These are phyloP conservation scores for Alternaria infectoria DNA, from an alignment of 2,329 filamentous ascomycete genomes.

Conservation along the genomic window DNA sequence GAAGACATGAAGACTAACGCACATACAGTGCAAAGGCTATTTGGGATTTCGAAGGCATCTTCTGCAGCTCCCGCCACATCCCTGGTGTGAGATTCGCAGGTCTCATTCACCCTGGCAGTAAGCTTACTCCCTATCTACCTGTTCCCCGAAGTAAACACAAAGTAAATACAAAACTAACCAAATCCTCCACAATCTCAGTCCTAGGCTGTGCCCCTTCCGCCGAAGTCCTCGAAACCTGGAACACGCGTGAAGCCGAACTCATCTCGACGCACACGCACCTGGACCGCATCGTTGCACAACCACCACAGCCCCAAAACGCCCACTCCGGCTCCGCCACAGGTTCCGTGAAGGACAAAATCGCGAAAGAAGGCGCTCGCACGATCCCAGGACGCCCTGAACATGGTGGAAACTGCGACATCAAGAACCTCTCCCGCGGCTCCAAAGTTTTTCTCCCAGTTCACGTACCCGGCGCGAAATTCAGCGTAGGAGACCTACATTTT, in stretches of 20 bases:
- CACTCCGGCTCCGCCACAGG: constrained; percentile 72
- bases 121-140: background rate
- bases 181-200: background rate
- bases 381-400: constrained; percentile 85
- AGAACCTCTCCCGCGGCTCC: constrained; percentile 78
- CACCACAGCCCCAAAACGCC: constrained; percentile 72
- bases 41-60: constrained; percentile 79
- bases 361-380: constrained; percentile 79
- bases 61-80: constrained; percentile 79
- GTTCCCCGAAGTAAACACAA: too few species aligned
- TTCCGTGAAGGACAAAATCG: constrained; percentile 69
- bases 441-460: constrained; percentile 90
- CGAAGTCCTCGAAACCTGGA: constrained; percentile 81
- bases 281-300: constrained; percentile 75
- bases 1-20: background rate
- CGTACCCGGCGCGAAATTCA: constrained; percentile 85
- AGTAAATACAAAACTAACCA: background rate
- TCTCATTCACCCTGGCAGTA: constrained; percentile 83
- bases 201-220: constrained; percentile 80
- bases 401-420: constrained; percentile 91
- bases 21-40: constrained; percentile 69
- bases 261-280: constrained; percentile 68
- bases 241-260: constrained; percentile 79
- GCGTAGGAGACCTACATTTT: constrained; percentile 87
- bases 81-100: constrained; percentile 82